Evolutionary conservation across 257 asterid genomes (phyloP).

Genomic region (Petunia secreta): DNA sequence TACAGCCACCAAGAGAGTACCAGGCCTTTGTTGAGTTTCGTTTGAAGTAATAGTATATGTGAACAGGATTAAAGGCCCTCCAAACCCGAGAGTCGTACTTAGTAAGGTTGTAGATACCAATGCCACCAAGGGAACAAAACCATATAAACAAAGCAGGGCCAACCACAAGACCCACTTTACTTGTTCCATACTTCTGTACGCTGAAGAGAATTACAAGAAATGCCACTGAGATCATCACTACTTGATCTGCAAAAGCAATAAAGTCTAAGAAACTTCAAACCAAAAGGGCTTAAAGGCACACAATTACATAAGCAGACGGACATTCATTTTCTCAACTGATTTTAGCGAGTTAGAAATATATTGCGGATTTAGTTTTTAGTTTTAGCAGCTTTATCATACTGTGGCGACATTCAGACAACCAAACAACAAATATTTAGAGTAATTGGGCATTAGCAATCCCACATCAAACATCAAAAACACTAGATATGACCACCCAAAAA

Average conservation of each 20-base stretch:
- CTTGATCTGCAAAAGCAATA: slow-evolving; percentile 74
- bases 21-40: slow-evolving; percentile 86
- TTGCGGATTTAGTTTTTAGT: neutral
- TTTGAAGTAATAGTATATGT: slow-evolving; percentile 81
- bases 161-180: slow-evolving; percentile 94
- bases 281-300: slow-evolving; percentile 23
- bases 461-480: neutral
- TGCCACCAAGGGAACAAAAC: slow-evolving; percentile 93
- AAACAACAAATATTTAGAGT: neutral
- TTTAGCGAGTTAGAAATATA: neutral
- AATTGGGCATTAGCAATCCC: slow-evolving; percentile 16
- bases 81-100: slow-evolving; percentile 78
- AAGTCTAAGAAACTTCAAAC: slow-evolving; percentile 30
- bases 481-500: slow-evolving; percentile 1
- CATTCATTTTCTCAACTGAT: neutral
- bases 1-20: slow-evolving; percentile 96
- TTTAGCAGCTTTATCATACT: slow-evolving; percentile 7
- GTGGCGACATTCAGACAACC: neutral
- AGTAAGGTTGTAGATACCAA: slow-evolving; percentile 90
- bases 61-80: slow-evolving; percentile 88
- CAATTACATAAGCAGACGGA: neutral
- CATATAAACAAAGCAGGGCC: slow-evolving; percentile 97
- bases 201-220: slow-evolving; percentile 87
- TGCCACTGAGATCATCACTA: slow-evolving; percentile 87
- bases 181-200: slow-evolving; percentile 93